Base-by-base conservation (phyloP, 805 yeast species). In the Candida sanyiensis region DNA sequence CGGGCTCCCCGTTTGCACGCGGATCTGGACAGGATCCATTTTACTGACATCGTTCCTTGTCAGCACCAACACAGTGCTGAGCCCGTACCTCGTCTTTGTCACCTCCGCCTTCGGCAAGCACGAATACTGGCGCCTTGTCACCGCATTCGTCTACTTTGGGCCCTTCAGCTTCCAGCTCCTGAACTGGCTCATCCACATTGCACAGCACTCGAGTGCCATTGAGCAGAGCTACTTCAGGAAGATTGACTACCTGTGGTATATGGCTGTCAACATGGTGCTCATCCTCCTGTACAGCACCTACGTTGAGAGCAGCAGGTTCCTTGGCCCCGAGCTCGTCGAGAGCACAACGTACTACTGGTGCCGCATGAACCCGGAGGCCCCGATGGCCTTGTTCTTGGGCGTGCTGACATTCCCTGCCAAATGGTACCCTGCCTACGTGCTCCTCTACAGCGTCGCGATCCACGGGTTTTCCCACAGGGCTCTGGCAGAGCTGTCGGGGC, bases 41-140 rank as follows among this genome's bases (percentile, higher is more conserved):
- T 7, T 47, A 4, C 23, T 30, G 3, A 35, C 45, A 3, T 46
- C 58, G 0, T 19, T 45, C 6, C 35, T 50, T 2, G 31, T 51
- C 12, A 35, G 43, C 19, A 19, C 40, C 1, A 42, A 45, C 9
- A 27, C 43, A 3, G 18, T 51, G 3, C n/a, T n/a, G 3, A n/a
- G 13, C 2, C n/a, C 15, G 5, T 43, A 48, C 29, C 11, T 50
- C 3, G 43, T 38, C 3, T 49, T 47, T 28, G 22, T 39, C 9
- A 47, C 52, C 2, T 19, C 41, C 3, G 9, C 34, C 3, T 38
- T 39, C 23, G 37, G 32, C 12, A 42, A 40, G 18, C 23, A 28
- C n/a, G 45, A 54, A 29, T 44, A 37, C 18, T 54, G 57, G 56
- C 36, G 58, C 23, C 27, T 51, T 3, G 5, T 52, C 7, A 42